Evolutionary conservation across 148 eudicot genomes (phyloP).

Genomic region (Nepenthes gracilis): DNA sequence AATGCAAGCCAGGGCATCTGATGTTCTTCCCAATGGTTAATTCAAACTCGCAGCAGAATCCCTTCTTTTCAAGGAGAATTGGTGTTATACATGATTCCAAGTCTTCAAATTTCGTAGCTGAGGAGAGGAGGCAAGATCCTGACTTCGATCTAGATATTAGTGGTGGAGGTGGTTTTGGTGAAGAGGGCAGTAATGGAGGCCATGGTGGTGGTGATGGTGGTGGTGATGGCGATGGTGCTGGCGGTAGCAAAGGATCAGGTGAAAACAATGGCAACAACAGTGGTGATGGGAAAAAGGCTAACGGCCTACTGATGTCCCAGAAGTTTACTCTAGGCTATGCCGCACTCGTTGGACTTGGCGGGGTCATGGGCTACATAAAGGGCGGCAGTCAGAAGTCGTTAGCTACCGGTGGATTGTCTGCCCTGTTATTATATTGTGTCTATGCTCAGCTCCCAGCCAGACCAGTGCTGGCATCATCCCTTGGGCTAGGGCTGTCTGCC

Average conservation of each 20-base stretch:
- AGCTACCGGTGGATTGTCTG: slow-evolving; percentile 65
- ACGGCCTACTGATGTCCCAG: slow-evolving; percentile 73
- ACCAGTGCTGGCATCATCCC: slow-evolving; percentile 63
- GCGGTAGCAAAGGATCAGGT: slow-evolving; percentile 26
- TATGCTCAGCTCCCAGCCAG: slow-evolving; percentile 63
- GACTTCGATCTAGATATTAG: slow-evolving; percentile 29
- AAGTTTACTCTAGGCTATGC: slow-evolving; percentile 81
- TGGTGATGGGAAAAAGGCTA: slow-evolving; percentile 26
- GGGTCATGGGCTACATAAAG: slow-evolving; percentile 71
- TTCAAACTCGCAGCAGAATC: slow-evolving; percentile 4
- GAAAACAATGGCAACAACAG: slow-evolving; percentile 6
- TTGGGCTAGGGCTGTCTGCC: slow-evolving; percentile 79
- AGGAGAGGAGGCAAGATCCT: slow-evolving; percentile 11
- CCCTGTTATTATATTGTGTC: slow-evolving; percentile 42
- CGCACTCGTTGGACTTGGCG: slow-evolving; percentile 72
- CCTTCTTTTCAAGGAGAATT: slow-evolving; percentile 5
- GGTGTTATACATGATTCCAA: slow-evolving; percentile 12
- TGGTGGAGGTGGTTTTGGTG: slow-evolving; percentile 39
- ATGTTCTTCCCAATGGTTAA: slow-evolving; percentile 2
- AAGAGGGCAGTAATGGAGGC: slow-evolving; percentile 21
- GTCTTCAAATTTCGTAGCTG: slow-evolving; percentile 21
- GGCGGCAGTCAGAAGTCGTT: slow-evolving; percentile 73
- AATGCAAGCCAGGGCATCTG: slow-evolving; percentile 7
- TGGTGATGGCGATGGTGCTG: slow-evolving; percentile 22
- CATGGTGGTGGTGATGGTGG: slow-evolving; percentile 37